Base-by-base conservation (phyloP, 2,329 filamentous ascomycete genomes). In the Alternaria viburni region DNA sequence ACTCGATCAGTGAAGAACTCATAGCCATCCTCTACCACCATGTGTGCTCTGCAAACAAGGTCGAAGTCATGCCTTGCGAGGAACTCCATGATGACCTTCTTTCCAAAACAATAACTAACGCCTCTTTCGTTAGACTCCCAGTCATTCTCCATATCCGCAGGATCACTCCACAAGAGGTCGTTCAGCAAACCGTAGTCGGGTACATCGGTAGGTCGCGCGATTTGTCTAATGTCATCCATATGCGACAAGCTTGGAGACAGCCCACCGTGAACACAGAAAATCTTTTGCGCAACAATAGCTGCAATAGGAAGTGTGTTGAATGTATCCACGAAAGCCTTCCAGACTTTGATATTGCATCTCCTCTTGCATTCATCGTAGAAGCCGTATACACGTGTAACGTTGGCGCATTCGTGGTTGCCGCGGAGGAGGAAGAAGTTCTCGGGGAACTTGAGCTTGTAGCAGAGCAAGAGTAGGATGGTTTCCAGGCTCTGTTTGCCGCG, bases 321-420 rank as follows among this genome's bases (percentile, higher is more conserved):
- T 25, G 92, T 96, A 78, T 98, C 95, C 56, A 97, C 90, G 77
- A 98, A 98, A 0, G 93, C 96, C 85, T 98, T 98, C 95, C 95
- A 98, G 59, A 97, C 89, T 84, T 97, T 97, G 79, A 97, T 93
- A 77, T 97, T 97, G 84, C 92, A 97, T 65, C 95, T 88, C 69
- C 95, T 88, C 83, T 98, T 98, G 86, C 95, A 98, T 79, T 98
- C 95, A 75, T 98, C 95, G 83, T 98, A 98, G 81, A 98, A 98
- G 3, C 95, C 95, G 80, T 97, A 97, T 36, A 98, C 93, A 63
- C 95, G 88, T 13, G 93, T 98, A 57, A 98, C 93, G 70, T 97
- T 97, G 73, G 95, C 95, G 81, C 95, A 97, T 80, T 98, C 95
- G 81, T 98, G 95, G 77, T 98, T 98, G 59, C 95, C 95, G 61